Evolutionary conservation across 2,329 filamentous ascomycete genomes (phyloP).

Genomic region (Penicillium italicum): DNA sequence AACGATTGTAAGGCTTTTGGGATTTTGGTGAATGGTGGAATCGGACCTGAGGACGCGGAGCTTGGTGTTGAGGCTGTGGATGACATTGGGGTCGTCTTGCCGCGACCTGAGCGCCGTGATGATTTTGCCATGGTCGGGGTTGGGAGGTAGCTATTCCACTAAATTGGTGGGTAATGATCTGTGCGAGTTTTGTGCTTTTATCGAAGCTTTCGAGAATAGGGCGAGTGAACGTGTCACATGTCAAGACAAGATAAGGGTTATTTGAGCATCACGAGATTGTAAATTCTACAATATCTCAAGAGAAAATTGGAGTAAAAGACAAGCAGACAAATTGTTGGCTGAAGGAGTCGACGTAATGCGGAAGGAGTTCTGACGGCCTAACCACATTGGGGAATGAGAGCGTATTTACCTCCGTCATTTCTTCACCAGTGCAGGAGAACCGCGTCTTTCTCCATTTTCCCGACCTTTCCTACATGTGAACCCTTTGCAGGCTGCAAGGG

Average conservation of each 20-base stretch:
- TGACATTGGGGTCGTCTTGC: conserved; percentile 24
- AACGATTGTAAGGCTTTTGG: conserved; percentile 63
- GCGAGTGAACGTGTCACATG: conserved; percentile 19
- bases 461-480: background rate
- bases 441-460: background rate
- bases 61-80: conserved; percentile 35
- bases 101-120: conserved; percentile 30
- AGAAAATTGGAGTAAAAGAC: background rate
- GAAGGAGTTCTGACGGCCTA: conserved; percentile 7
- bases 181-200: background rate
- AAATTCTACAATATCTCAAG: conserved; percentile 6
- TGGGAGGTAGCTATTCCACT: background rate
- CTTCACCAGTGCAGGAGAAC: background rate
- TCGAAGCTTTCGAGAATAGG: conserved; percentile 7
- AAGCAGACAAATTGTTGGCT: background rate
- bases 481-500: conserved; percentile 11
- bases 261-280: background rate
- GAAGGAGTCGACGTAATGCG: background rate
- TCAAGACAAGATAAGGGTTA: conserved; percentile 8
- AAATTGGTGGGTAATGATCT: background rate
- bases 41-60: conserved; percentile 38
- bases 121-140: conserved; percentile 35
- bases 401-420: conserved; percentile 12
- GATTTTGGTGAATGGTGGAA: conserved; percentile 65
- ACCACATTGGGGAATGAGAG: conserved; percentile 23